These are phyloP conservation scores for Sporothrix brunneoviolacea DNA, from an alignment of 2,329 filamentous ascomycete species.

Conservation along the genomic window DNA sequence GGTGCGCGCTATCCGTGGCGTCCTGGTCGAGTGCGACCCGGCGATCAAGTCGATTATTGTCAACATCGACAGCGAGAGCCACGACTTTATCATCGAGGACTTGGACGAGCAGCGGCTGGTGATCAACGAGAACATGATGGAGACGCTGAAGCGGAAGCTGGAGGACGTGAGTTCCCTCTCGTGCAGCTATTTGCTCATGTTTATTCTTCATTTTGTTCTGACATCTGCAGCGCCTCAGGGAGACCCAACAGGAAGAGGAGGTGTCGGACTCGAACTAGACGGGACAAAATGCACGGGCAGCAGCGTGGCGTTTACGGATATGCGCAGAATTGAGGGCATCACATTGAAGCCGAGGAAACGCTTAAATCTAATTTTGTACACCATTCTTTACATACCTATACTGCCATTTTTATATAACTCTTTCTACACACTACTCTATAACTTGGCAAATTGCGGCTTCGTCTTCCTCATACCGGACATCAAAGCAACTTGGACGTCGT, in stretches of 20 bases:
- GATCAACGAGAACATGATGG: constrained; percentile 67
- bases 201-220: neutral
- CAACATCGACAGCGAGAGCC: constrained; percentile 62
- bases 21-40: constrained; percentile 76
- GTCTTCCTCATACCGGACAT: constrained; percentile 70
- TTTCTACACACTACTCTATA: too few relatives aligned
- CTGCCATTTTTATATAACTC: too few relatives aligned
- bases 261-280: constrained; percentile 21
- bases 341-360: too few relatives aligned
- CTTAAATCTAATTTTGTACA: too few relatives aligned
- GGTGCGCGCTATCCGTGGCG: constrained; percentile 33
- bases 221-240: constrained; percentile 23
- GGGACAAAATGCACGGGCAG: too few relatives aligned
- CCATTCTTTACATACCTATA: too few relatives aligned
- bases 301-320: neutral
- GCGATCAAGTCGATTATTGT: constrained; percentile 81
- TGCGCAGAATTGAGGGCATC: too few relatives aligned
- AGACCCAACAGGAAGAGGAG: constrained; percentile 28
- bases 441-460: constrained; percentile 76
- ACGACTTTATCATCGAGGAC: constrained; percentile 70
- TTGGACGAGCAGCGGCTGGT: constrained; percentile 71
- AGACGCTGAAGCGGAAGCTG: constrained; percentile 58
- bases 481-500: constrained; percentile 68
- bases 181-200: neutral
- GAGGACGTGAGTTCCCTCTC: constrained; percentile 49